These are phyloP conservation scores for Protea cynaroides DNA, from an alignment of 164 flowering plant species.

Conservation along the genomic window DNA sequence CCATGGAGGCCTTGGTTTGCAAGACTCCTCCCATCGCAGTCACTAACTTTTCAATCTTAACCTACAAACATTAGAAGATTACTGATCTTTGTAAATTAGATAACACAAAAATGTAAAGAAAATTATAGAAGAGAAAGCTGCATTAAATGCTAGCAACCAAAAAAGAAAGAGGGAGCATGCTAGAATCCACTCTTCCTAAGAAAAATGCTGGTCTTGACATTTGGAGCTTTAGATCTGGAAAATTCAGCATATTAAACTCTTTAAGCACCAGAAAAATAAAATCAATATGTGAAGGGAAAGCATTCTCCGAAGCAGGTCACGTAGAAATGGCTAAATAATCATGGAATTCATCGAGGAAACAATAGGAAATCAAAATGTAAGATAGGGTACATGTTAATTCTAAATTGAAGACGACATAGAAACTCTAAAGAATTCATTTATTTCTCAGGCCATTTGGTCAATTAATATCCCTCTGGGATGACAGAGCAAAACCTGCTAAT, in stretches of 20 bases:
- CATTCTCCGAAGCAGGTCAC: too few species aligned
- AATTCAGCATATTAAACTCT: too few species aligned
- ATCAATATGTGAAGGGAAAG: too few species aligned
- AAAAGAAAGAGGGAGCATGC: not conserved
- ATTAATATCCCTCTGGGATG: too few species aligned
- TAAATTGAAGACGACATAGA: too few species aligned
- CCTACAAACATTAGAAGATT: slow-evolving; percentile 34
- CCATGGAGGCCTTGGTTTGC: slow-evolving; percentile 50
- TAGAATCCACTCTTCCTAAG: not conserved
- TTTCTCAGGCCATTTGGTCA: not conserved
- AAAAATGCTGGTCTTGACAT: not conserved
- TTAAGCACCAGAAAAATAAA: too few species aligned
- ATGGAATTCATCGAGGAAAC: too few species aligned
- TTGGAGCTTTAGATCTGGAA: not conserved
- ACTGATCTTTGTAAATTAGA: not conserved
- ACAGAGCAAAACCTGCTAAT: too few species aligned
- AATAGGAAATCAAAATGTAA: too few species aligned
- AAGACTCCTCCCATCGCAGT: slow-evolving; percentile 81
- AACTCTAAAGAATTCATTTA: not conserved
- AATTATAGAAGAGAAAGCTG: not conserved
- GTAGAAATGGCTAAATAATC: too few species aligned
- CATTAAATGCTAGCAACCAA: not conserved
- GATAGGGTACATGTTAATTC: too few species aligned
- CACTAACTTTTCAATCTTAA: slow-evolving; percentile 59
- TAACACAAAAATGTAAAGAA: not conserved